Evolutionary conservation across 805 yeast species (phyloP).

Genomic region (Kodamaea lidongshanica): DNA sequence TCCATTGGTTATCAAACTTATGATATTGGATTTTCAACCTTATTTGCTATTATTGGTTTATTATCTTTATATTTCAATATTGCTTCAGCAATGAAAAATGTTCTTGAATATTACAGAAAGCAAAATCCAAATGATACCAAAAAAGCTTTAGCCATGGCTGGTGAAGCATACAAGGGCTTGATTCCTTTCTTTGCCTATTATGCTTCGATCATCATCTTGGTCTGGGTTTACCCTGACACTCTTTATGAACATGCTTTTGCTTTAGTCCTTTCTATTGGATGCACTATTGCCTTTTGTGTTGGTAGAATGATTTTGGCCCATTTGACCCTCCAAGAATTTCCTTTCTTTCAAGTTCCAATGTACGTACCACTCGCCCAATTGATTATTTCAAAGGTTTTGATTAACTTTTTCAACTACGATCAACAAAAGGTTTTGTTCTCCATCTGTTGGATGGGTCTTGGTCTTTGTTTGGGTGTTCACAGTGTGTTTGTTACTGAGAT

Average conservation of each 20-base stretch:
- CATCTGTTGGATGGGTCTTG: conserved; percentile 60
- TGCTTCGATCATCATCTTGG: conserved; percentile 41
- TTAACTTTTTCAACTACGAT: conserved; percentile 32
- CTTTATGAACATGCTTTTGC: conserved; percentile 45
- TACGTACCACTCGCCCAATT: conserved; percentile 55
- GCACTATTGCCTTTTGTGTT: conserved; percentile 76
- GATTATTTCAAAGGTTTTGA: conserved; percentile 27
- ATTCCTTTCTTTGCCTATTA: conserved; percentile 62
- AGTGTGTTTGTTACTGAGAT: conserved; percentile 68
- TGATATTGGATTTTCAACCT: conserved; percentile 34
- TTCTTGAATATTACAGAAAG: conserved; percentile 39
- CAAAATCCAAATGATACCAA: conserved; percentile 14
- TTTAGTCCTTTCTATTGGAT: conserved; percentile 62
- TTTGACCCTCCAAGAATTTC: conserved; percentile 73
- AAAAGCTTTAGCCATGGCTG: conserved; percentile 33
- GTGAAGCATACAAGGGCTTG: conserved; percentile 46
- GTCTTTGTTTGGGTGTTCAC: conserved; percentile 63
- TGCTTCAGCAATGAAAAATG: conserved; percentile 61
- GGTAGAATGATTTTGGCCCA: conserved; percentile 88
- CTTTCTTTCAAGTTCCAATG: conserved; percentile 64
- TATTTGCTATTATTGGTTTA: conserved; percentile 47
- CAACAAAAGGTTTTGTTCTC: conserved; percentile 41
- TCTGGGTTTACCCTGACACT: conserved; percentile 47
- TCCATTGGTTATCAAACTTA: conserved; percentile 24
- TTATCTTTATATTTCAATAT: conserved; percentile 58